phyloP scores from a whole-genome alignment of 2,329 filamentous ascomycete species.

The Calonectria hawksworthii region DNA sequence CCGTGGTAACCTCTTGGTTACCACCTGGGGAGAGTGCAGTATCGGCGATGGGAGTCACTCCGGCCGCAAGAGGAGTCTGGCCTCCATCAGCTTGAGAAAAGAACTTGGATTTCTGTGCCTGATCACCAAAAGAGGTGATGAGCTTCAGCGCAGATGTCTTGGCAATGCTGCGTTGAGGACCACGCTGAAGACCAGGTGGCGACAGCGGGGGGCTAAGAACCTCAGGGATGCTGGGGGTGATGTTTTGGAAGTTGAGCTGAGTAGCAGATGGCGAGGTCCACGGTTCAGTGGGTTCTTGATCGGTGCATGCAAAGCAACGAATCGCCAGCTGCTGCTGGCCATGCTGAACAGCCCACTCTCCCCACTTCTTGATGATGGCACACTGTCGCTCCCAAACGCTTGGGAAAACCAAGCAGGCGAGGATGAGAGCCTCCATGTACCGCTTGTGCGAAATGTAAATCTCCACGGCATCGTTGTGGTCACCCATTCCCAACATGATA shows the following conservation, averaged over 20 bases:
- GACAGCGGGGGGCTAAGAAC: conserved; percentile 80
- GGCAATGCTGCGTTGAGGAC: conserved; percentile 74
- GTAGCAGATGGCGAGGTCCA: conserved; percentile 88
- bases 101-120: conserved; percentile 74
- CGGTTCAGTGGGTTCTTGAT: conserved; percentile 84
- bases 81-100: conserved; percentile 69
- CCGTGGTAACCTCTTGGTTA: conserved; percentile 72
- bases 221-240: conserved; percentile 70
- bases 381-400: conserved; percentile 92
- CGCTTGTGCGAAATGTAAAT: conserved; percentile 93
- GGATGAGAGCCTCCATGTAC: conserved; percentile 92
- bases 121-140: conserved; percentile 87
- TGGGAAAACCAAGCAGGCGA: conserved; percentile 87
- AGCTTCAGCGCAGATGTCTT: conserved; percentile 90
- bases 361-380: conserved; percentile 93
- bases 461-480: conserved; percentile 94
- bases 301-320: conserved; percentile 92
- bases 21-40: conserved; percentile 75
- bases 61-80: conserved; percentile 82
- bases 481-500: conserved; percentile 92
- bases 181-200: conserved; percentile 74
- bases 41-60: conserved; percentile 90
- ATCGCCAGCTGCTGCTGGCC: conserved; percentile 92
- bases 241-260: conserved; percentile 69
- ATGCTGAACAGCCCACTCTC: conserved; percentile 89